Evolutionary conservation across 2,329 filamentous ascomycete genomes (phyloP), one percentile per base, ranked within the genome.

Genomic region (Apiospora aurea): DNA sequence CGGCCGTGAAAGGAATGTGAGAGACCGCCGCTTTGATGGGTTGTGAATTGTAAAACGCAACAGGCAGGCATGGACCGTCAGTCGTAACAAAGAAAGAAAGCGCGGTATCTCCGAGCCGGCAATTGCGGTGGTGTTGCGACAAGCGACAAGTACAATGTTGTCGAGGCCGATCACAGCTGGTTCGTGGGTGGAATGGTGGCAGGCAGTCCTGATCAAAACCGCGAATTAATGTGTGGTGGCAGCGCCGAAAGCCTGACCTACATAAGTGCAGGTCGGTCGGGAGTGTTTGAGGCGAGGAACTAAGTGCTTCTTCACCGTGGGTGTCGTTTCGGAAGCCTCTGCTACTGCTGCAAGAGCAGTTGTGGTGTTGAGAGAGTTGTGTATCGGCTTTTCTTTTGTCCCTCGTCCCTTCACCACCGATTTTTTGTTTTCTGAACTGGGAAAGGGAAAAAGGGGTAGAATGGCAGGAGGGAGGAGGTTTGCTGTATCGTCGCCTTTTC

Each of bases 221-320:
- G 34, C 57, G 21, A 64, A n/a, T 21, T 64, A 41, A 41, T 64
- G 57, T 18, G 53, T 64, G 34, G 57, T 64, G 57, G 57, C 57
- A 64, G 57, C 29, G 57, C 57, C 34, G 57, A 64, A 64, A n/a
- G 34, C 57, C 57, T 64, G 57, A 34, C 57, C 57, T 64, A 64
- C 57, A 64, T 64, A 64, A 41, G 57, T 64, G 57, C 34, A 64
- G 34, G 57, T 64, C 57, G 57, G 57, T 64, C 44, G 44, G 44
- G 2, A 10, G 41, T 43, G 10, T 43, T 46, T 29, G 38, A n/a
- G 2, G 34, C n/a, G 57, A 41, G 57, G 57, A 21, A 64, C 34
- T 64, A 24, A n/a, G 57, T 64, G 57, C 57, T 24, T 64, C 57
- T 24, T 64, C 57, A 64, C 57, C 57, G 57, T 41, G 57, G 34